Evolutionary conservation across 2,329 filamentous ascomycete genomes (phyloP), one percentile per base, ranked within the genome.

Genomic region (Penicillium sp.): DNA sequence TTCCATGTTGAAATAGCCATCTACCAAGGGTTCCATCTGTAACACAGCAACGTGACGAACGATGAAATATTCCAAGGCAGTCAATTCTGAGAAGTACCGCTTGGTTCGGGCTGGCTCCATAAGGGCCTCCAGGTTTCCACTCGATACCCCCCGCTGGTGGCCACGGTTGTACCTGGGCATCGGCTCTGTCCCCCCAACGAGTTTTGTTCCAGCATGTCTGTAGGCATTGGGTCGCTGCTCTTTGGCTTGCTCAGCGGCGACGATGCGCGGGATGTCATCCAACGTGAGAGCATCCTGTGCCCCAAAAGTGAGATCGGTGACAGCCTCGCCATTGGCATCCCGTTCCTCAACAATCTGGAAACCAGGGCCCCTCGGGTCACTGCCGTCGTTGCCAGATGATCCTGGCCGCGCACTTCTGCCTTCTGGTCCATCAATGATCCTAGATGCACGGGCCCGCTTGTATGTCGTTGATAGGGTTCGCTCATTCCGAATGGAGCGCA

Each of bases 31-130:
- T 61, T 96, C 91, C 86, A 99, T 96, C 0, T 90, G 93, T 55
- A 99, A 79, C 6, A 99, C 94, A 9, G 94, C 94, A 53, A 97
- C 85, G 66, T 97, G 93, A 26, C 94, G 88, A 42, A 97, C 90
- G 65, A 97, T 97, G 72, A 99, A 97, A 70, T 97, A 97, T 70
- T 99, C 94, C 29, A 99, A 79, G 0, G 90, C 91, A 2, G 94
- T 96, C 6, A 99, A 82, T 70, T 99, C 94, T 0, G 94, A 97
- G 70, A 99, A 99, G 75, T 96, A 99, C 64, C 87, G 90, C 68
- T 93, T 90, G 1, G 74, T 81, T 75, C 68, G 81, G 56, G 81
- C 79, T 18, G 82, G 77, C 32, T 88, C 85, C 8, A 72, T 67
- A 9, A 74, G 67, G 45, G 75, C 66, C 42, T 79, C 77, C 43